Evolutionary conservation across 345 rosid species (phyloP).

Genomic region (Rhizophora apiculata): DNA sequence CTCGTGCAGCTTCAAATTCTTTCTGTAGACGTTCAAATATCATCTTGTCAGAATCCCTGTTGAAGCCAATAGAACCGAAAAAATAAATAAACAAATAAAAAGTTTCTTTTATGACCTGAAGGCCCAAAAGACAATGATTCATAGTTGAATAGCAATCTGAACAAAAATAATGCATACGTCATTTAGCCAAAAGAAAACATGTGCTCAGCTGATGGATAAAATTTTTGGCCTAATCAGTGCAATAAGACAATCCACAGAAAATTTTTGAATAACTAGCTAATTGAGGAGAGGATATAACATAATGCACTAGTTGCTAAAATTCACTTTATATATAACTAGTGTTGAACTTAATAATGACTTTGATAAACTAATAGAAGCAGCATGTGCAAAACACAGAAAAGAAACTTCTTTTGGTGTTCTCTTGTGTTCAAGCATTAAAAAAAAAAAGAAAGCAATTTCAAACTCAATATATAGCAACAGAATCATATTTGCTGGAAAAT

Average conservation of each 20-base stretch:
- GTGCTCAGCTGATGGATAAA: neutral
- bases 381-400: too few species aligned
- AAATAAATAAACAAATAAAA: neutral
- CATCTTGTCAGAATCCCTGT: conserved; percentile 92
- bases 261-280: neutral
- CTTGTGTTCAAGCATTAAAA: too few species aligned
- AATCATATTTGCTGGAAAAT: neutral
- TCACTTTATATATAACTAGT: neutral
- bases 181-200: neutral
- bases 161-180: neutral
- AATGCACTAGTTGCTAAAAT: neutral
- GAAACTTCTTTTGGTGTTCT: too few species aligned
- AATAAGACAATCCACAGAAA: neutral
- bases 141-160: conserved; percentile 4
- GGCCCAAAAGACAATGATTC: neutral
- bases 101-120: neutral
- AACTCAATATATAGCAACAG: too few species aligned
- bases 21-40: conserved; percentile 78
- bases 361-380: neutral
- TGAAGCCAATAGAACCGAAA: conserved; percentile 14
- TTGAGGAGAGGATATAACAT: neutral
- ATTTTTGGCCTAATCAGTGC: too few species aligned
- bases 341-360: neutral
- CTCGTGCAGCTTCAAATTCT: conserved; percentile 84
- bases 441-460: too few species aligned